These are phyloP conservation scores for Crithidia bombi DNA, from an alignment of 208 protist species.

Conservation along the genomic window DNA sequence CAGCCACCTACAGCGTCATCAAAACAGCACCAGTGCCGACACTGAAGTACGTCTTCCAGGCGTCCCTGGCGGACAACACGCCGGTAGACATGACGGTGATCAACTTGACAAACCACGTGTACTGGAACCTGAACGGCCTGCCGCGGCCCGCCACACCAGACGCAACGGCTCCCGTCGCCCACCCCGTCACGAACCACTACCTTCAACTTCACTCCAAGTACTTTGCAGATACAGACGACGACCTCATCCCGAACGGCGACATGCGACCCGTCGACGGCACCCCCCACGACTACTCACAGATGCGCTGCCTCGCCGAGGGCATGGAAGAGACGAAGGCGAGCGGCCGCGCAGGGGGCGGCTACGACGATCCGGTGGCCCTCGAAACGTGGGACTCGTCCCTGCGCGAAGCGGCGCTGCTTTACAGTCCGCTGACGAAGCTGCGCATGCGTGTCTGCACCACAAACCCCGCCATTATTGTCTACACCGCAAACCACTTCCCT, in stretches of 20 bases:
- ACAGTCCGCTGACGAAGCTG: constrained; percentile 65
- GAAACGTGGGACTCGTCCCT: constrained; percentile 74
- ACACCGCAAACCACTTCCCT: constrained; percentile 71
- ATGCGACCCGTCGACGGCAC: constrained; percentile 50
- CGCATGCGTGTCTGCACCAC: constrained; percentile 72
- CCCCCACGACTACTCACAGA: constrained; percentile 57
- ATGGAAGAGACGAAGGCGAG: constrained; percentile 48
- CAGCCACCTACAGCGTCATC: constrained; percentile 74
- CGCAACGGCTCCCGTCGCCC: constrained; percentile 32
- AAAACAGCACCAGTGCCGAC: constrained; percentile 34
- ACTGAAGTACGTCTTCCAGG: constrained; percentile 63
- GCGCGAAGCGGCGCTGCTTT: constrained; percentile 68
- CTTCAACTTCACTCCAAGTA: constrained; percentile 57
- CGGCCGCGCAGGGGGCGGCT: constrained; percentile 54
- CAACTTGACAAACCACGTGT: constrained; percentile 78
- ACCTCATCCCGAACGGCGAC: constrained; percentile 47
- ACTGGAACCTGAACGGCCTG: constrained; percentile 88
- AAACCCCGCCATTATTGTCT: constrained; percentile 65
- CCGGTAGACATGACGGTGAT: constrained; percentile 71
- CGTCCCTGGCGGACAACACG: constrained; percentile 55
- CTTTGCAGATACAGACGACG: constrained; percentile 50
- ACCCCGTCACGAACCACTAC: constrained; percentile 59
- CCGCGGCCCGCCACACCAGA: constrained; percentile 30
- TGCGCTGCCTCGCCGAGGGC: constrained; percentile 51
- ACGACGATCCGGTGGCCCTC: constrained; percentile 76